Percentiles rank a stretch among this genome's conserved stretches.
Conservation (phyloP, 2,329 filamentous ascomycete genomes). For the Ascochyta rabiei region DNA sequence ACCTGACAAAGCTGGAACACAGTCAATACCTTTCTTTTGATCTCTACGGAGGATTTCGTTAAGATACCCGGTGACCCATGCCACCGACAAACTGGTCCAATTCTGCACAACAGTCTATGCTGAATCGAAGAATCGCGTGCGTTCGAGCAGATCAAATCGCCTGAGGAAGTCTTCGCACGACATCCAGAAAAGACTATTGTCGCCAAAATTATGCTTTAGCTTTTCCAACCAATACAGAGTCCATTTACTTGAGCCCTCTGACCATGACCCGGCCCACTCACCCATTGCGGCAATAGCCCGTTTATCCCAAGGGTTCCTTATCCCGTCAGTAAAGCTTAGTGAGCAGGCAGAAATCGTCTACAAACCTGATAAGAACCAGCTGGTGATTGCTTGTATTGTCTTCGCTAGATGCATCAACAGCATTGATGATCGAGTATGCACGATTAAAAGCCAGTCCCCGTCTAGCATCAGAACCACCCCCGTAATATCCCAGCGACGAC, state of each 20-base stretch:
- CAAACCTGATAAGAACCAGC: conserved; percentile 65
- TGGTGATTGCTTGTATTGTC: conserved; percentile 48
- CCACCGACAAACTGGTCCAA: conserved; percentile 64
- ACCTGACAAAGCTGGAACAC: conserved; percentile 65
- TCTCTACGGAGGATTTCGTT: conserved; percentile 64
- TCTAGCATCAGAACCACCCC: conserved; percentile 64
- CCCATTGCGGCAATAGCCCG: conserved; percentile 47
- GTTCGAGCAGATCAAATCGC: conserved; percentile 63
- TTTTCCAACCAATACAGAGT: conserved; percentile 77
- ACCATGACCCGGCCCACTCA: conserved; percentile 83
- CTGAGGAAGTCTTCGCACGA: conserved; percentile 63
- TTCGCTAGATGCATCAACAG: conserved; percentile 59
- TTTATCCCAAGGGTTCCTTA: conserved; percentile 79
- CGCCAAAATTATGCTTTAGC: conserved; percentile 73
- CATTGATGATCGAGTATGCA: conserved; percentile 63
- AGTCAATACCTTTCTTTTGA: conserved; percentile 58
- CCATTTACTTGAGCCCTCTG: conserved; percentile 83
- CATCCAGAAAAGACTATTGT: conserved; percentile 73
- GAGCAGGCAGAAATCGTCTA: conserved; percentile 10
- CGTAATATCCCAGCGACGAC: conserved; percentile 58
- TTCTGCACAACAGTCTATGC: conserved; percentile 65
- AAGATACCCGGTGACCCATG: conserved; percentile 65
- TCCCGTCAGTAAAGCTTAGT: background rate
- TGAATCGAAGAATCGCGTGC: conserved; percentile 63
- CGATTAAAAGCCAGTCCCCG: conserved; percentile 52